A percentile compares a stretch with the other conserved stretches of the same genome.
phyloP scores from a whole-genome alignment of 2,329 filamentous ascomycete genomes.

The Ascochyta viciae-villosae region DNA sequence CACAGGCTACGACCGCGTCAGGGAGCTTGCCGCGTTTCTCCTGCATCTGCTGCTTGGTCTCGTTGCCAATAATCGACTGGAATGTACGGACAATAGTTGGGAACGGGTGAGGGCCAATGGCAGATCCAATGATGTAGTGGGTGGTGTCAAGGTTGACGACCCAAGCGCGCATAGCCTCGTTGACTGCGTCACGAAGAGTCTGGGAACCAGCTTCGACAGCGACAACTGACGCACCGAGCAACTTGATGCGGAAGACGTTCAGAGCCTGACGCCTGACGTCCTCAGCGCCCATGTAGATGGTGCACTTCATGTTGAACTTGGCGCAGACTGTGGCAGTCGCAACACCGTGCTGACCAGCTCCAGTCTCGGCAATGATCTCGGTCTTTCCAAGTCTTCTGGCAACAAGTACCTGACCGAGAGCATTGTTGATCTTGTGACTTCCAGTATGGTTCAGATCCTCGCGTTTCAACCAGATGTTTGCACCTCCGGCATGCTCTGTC shows the following conservation, averaged over 20 bases:
- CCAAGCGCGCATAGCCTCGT: slow-evolving; percentile 94
- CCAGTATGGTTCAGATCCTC: slow-evolving; percentile 98
- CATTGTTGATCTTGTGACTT: slow-evolving; percentile 99
- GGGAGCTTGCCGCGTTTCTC: slow-evolving; percentile 86
- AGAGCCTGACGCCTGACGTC: slow-evolving; percentile 94
- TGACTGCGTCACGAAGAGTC: slow-evolving; percentile 72
- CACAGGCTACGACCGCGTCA: slow-evolving; percentile 94
- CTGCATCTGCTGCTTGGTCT: slow-evolving; percentile 92
- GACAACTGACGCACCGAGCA: slow-evolving; percentile 90
- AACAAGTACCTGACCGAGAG: slow-evolving; percentile 88
- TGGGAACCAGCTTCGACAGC: slow-evolving; percentile 89
- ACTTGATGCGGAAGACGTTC: slow-evolving; percentile 98
- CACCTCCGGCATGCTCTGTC: slow-evolving; percentile 87
- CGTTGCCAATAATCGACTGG: slow-evolving; percentile 93
- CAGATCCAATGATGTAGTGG: slow-evolving; percentile 97
- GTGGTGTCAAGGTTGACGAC: slow-evolving; percentile 91
- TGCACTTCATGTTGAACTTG: slow-evolving; percentile 98
- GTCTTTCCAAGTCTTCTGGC: slow-evolving; percentile 90
- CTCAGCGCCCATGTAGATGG: slow-evolving; percentile 97
- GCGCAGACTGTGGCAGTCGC: slow-evolving; percentile 97
- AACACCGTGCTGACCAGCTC: slow-evolving; percentile 96
- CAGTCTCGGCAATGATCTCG: slow-evolving; percentile 96
- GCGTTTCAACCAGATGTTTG: slow-evolving; percentile 96
- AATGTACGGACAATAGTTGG: slow-evolving; percentile 97
- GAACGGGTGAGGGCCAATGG: slow-evolving; percentile 97